Evolutionary conservation across 805 yeast species (phyloP).

Genomic region (Yarrowia alimentaria): DNA sequence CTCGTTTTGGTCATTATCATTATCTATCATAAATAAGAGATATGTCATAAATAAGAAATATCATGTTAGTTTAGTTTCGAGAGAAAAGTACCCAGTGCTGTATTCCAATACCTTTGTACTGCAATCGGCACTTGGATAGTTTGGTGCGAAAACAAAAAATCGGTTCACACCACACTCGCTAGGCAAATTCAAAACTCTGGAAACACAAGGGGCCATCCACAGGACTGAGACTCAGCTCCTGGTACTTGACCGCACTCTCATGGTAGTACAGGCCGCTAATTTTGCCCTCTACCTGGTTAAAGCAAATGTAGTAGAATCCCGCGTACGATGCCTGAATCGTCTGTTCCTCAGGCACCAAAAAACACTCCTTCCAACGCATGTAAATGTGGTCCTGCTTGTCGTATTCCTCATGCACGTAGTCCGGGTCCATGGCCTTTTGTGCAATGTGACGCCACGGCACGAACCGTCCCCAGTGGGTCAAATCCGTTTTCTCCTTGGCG

Average conservation of each 20-base stretch:
- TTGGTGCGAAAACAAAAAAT: no score
- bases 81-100: neutral
- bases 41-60: no score
- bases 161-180: no score
- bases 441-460: slow-evolving; percentile 45
- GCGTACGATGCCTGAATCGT: slow-evolving; percentile 79
- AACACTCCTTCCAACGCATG: slow-evolving; percentile 95
- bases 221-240: slow-evolving; percentile 65
- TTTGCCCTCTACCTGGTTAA: slow-evolving; percentile 72
- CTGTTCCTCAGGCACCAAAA: slow-evolving; percentile 73
- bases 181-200: slow-evolving; percentile 40
- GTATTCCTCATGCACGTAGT: slow-evolving; percentile 38
- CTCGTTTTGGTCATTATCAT: slow-evolving; percentile 14
- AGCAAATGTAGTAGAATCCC: slow-evolving; percentile 86
- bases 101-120: no score
- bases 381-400: slow-evolving; percentile 53
- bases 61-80: no score
- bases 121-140: no score
- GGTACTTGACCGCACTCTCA: slow-evolving; percentile 72
- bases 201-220: slow-evolving; percentile 51
- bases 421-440: slow-evolving; percentile 35
- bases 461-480: slow-evolving; percentile 66
- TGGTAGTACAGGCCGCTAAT: slow-evolving; percentile 83
- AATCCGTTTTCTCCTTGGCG: slow-evolving; percentile 56
- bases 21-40: slow-evolving; percentile 13